A percentile compares a stretch with the other conserved stretches of the same genome.
Evolutionary conservation across 2,329 filamentous ascomycete species (phyloP).

Genomic region (Calonectria pauciramosa): DNA sequence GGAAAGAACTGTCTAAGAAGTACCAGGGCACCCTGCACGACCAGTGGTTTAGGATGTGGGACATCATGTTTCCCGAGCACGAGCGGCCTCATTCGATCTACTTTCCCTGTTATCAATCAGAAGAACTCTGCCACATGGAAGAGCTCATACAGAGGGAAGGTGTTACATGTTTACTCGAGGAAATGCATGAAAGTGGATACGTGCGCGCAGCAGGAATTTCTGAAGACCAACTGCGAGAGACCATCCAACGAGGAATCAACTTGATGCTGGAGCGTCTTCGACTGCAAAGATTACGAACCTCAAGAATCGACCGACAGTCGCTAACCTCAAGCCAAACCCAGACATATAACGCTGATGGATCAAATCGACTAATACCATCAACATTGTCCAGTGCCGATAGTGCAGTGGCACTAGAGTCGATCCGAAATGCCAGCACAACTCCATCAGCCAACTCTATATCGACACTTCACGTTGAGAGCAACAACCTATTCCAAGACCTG

Average conservation of each 20-base stretch:
- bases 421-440: too few relatives aligned
- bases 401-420: too few relatives aligned
- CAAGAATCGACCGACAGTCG: too few relatives aligned
- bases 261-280: neutral
- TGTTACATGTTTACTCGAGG: neutral
- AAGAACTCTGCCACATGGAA: neutral
- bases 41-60: neutral
- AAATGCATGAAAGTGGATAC: neutral
- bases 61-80: neutral
- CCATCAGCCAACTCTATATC: too few relatives aligned
- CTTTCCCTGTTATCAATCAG: neutral
- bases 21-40: neutral
- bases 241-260: neutral
- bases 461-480: too few relatives aligned
- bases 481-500: too few relatives aligned
- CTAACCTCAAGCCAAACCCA: too few relatives aligned
- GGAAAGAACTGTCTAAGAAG: neutral
- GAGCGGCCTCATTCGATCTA: neutral
- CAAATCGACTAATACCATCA: too few relatives aligned
- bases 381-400: too few relatives aligned
- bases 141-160: neutral
- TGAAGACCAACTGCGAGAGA: neutral
- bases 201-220: neutral
- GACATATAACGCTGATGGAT: too few relatives aligned
- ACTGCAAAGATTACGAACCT: too few relatives aligned